These are phyloP conservation scores for Xylariaceae sp. DNA, from an alignment of 2,329 filamentous ascomycete genomes.

Conservation along the genomic window DNA sequence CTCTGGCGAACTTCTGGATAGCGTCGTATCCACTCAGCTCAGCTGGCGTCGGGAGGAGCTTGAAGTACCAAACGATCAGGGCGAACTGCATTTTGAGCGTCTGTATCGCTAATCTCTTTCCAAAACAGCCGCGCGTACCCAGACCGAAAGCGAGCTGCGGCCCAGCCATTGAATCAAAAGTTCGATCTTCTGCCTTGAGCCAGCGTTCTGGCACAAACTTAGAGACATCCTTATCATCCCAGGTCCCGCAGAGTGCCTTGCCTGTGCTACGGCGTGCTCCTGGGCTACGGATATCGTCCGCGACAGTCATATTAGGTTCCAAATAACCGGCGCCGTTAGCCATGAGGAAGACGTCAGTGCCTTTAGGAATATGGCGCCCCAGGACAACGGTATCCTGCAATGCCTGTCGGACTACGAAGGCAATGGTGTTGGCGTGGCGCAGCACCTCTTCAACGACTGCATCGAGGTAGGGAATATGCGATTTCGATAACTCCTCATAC, in stretches of 20 bases:
- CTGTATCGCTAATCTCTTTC: slow-evolving; percentile 14
- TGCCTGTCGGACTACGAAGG: slow-evolving; percentile 23
- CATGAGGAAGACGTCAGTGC: slow-evolving; percentile 22
- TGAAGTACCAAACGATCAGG: slow-evolving; percentile 19
- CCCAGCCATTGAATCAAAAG: slow-evolving; percentile 13
- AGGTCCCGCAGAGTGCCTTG: slow-evolving; percentile 10
- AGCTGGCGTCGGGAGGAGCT: slow-evolving; percentile 12
- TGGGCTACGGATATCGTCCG: slow-evolving; percentile 11
- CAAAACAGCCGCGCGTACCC: slow-evolving; percentile 18
- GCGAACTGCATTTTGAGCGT: slow-evolving; percentile 17
- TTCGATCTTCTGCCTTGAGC: slow-evolving; percentile 6
- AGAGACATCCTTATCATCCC: slow-evolving; percentile 16
- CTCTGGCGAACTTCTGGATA: slow-evolving; percentile 30
- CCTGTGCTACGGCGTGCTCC: slow-evolving; percentile 6
- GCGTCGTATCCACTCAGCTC: slow-evolving; percentile 23
- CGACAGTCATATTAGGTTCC: slow-evolving; percentile 9
- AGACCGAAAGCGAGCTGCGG: slow-evolving; percentile 19
- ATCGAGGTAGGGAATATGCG: slow-evolving; percentile 29
- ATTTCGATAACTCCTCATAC: slow-evolving; percentile 21
- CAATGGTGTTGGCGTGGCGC: slow-evolving; percentile 23
- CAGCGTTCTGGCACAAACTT: slow-evolving; percentile 21
- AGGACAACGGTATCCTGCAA: slow-evolving; percentile 26
- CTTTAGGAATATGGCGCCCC: slow-evolving; percentile 27
- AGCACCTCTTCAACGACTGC: slow-evolving; percentile 32
- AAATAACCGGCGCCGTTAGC: slow-evolving; percentile 17